Conservation (phyloP, 2,329 filamentous ascomycete species). For the Coniochaeta sp. region DNA sequence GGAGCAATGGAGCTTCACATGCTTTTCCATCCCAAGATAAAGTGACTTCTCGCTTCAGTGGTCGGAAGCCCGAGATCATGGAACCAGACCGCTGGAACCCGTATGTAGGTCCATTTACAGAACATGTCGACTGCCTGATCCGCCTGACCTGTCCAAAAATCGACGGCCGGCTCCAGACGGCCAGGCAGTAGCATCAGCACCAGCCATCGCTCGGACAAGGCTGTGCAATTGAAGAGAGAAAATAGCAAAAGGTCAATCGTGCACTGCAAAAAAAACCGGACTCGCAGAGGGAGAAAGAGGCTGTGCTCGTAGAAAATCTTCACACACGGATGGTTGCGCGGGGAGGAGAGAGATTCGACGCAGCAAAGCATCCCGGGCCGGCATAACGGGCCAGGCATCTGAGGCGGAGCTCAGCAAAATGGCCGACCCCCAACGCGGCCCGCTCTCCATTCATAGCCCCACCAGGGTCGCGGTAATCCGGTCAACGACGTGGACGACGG, state of each 20-base stretch:
- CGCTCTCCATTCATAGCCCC: background rate
- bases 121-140: background rate
- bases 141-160: background rate
- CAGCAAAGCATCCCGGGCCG: constrained; percentile 1
- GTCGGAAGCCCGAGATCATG: background rate
- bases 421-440: background rate
- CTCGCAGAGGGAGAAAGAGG: background rate
- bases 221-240: background rate
- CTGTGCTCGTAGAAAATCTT: background rate
- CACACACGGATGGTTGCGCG: background rate
- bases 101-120: background rate
- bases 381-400: background rate
- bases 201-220: background rate
- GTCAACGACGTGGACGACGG: background rate
- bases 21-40: background rate
- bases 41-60: background rate
- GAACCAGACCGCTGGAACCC: background rate
- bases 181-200: background rate
- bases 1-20: background rate
- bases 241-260: background rate
- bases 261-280: background rate
- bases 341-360: background rate
- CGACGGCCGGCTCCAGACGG: background rate
- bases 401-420: background rate
- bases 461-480: background rate